Base-by-base conservation (phyloP, 2,329 filamentous ascomycete genomes). In the Torrubiellomyces zombiae region DNA sequence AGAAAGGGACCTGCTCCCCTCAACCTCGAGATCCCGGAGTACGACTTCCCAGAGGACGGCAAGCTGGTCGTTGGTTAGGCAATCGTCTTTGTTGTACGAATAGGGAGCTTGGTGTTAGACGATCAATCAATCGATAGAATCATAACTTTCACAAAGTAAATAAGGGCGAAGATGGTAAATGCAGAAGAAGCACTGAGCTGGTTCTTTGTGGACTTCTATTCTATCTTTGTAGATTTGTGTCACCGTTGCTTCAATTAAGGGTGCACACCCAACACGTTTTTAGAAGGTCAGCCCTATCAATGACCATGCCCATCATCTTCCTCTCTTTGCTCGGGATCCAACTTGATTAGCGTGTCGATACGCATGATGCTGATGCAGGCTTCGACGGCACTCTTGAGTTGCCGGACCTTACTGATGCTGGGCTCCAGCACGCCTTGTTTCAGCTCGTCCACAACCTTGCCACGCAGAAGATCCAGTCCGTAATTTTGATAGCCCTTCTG, bases 401-500 rank as follows among this genome's bases (percentile, higher is more conserved):
- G 89, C 55, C 86, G 78, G 39, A 98, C 70, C 67, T 98, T 98
- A 68, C 86, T 94, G 63, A 98, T 83, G 55, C 79, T 92, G 16
- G 89, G 89, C 62, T 98, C 89, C 45, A 98, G 55, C 33, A 98
- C 85, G 46, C 89, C 89, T 9, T 81, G 75, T 67, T 95, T 95
- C 44, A 98, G 62, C 58, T 82, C 75, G 52, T 98, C 89, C 28
- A 85, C 75, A 30, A 95, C 81, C 50, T 82, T 86, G 39, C 89
- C 89, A 50, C 79, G 83, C 29, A 63, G 63, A 42, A 98, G 61
- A 52, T 98, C 91, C 30, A 98, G 63, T 25, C 89, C 89, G 53
- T 98, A 98, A 65, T 98, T 98, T 60, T 86, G 89, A 65, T 95
- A 98, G 42, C 79, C 80, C 72, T 93, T 94, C 59, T 86, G 89